Percentiles rank a stretch among this genome's conserved stretches.
Evolutionary conservation across 768 basidiomycete genomes (phyloP).

Genomic region (Pholiota conissans): DNA sequence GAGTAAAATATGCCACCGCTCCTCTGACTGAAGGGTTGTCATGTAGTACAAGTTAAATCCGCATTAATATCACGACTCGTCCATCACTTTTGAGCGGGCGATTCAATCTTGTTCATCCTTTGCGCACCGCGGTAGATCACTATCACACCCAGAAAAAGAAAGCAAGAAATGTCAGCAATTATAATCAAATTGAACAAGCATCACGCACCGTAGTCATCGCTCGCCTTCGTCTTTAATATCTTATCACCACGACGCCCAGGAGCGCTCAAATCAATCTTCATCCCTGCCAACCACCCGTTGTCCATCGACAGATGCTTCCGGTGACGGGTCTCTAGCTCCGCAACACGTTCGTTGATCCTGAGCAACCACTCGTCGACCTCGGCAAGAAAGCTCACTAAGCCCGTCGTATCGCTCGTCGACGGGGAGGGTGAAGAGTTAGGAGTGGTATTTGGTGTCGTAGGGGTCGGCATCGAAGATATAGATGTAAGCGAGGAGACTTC

Average conservation of each 20-base stretch:
- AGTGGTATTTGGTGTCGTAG: constrained; percentile 2
- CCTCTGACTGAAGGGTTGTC: not conserved
- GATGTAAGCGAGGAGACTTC: not conserved
- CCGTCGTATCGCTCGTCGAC: not conserved
- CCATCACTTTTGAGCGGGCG: too few species aligned
- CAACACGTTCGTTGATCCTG: constrained; percentile 16
- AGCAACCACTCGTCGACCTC: constrained; percentile 24
- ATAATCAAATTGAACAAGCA: not conserved
- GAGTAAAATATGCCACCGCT: not conserved
- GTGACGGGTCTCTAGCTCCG: constrained; percentile 20
- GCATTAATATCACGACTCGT: too few species aligned
- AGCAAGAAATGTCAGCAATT: not conserved
- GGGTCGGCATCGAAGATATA: not conserved
- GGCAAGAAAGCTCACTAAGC: constrained; percentile 10
- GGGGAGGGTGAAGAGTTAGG: not conserved
- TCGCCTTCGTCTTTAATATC: not conserved
- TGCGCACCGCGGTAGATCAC: not conserved
- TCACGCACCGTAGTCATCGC: not conserved
- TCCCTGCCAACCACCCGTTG: constrained; percentile 1
- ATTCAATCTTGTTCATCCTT: not conserved
- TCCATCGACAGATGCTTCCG: constrained; percentile 14
- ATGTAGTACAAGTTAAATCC: not conserved
- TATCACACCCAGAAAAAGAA: not conserved
- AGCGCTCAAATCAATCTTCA: not conserved
- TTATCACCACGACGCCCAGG: not conserved